Percentiles rank a stretch among this genome's conserved stretches.
These are phyloP conservation scores for Dactylellina haptotyla DNA, from an alignment of 2,329 filamentous ascomycete species.

Conservation along the genomic window DNA sequence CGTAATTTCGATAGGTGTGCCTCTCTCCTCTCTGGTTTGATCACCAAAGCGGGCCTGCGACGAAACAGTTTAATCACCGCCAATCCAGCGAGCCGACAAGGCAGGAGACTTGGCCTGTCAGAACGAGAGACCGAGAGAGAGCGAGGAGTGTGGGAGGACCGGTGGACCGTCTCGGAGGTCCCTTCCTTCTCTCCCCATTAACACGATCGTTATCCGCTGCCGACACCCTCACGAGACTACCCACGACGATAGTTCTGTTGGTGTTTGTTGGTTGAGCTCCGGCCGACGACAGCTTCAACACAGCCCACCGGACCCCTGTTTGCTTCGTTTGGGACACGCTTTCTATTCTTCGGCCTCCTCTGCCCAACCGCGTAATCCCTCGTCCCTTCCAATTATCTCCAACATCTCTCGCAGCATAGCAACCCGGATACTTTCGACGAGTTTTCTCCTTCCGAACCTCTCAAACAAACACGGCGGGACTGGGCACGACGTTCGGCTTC, in stretches of 20 bases:
- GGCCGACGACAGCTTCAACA: constrained; percentile 41
- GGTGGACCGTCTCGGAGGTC: not conserved
- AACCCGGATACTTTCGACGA: not conserved
- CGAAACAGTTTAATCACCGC: not conserved
- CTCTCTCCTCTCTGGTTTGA: constrained; percentile 22
- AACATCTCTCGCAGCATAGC: not conserved
- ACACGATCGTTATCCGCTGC: not conserved
- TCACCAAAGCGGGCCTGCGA: no score
- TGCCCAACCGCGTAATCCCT: constrained; percentile 2
- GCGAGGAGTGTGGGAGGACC: not conserved
- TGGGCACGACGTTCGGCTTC: constrained; percentile 10
- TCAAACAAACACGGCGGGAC: not conserved
- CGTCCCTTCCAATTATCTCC: constrained; percentile 29
- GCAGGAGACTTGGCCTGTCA: no score
- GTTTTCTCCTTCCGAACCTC: not conserved
- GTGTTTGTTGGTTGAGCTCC: constrained; percentile 25
- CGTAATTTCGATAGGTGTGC: constrained; percentile 27
- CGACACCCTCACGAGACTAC: not conserved
- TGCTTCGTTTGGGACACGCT: constrained; percentile 22
- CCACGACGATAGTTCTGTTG: not conserved
- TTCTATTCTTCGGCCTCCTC: constrained; percentile 8
- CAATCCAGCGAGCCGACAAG: no score
- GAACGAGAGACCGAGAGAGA: not conserved
- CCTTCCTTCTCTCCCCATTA: not conserved
- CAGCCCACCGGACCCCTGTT: constrained; percentile 37